Base-by-base conservation (phyloP, 495 filamentous ascomycete species). In the Penicillium crystallinum region DNA sequence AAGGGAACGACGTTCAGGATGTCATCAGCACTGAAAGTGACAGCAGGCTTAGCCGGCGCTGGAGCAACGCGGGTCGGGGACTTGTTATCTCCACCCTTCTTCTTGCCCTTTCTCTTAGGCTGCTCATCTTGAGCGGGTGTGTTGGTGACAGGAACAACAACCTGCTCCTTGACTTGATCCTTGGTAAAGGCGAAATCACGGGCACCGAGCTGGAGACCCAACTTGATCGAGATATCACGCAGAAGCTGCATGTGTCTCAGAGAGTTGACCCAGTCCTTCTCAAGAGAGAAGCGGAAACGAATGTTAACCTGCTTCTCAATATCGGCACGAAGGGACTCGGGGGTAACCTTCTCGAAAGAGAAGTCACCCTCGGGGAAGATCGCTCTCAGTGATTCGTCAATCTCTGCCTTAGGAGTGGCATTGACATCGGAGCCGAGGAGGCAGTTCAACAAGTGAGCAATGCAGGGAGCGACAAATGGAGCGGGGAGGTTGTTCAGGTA, bases 371-470 rank as follows among this genome's bases (percentile, higher is more conserved):
- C 88, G 19, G 81, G 79, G 67, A 92, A 97, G 34, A 96, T 71
- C 31, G 77, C 69, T 63, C 80, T 82, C 55, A 97, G 59, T 4
- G 78, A 76, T 46, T 88, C 78, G 56, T 97, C 91, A 39, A 88
- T 81, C 41, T 90, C 85, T 34, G 90, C 81, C 50, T 75, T 74
- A 15, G 95, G 95, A 38, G 82, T 81, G 22, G 78, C 56, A 74
- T 96, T 96, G 49, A 93, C 69, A 46, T 78, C 82, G 37, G 77
- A 74, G 33, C 95, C 93, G 27, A 99, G 76, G 14, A 99, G 75
- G 70, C 95, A 97, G 77, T 99, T 99, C 65, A 97, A 78, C 52
- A 99, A 76, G 67, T 99, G 95, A 8, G 90, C 75, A 55, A 92
- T 66, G 67, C 88, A 92, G 18, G 87, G 74, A 22, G 87, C 77